phyloP scores from a whole-genome alignment of 2,329 filamentous ascomycete species.

The Trichoderma sp. region DNA sequence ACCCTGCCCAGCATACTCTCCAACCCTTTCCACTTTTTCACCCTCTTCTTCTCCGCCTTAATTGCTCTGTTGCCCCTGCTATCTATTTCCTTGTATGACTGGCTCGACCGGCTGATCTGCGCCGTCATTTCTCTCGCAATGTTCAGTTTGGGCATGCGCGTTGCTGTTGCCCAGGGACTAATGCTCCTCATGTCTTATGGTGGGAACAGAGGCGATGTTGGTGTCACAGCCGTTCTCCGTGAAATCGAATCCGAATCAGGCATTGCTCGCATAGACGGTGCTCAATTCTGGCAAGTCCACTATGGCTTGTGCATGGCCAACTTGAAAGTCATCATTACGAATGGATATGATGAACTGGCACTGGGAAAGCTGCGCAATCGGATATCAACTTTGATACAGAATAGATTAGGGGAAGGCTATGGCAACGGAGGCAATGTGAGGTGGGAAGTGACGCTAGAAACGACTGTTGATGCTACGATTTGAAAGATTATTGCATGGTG shows the following conservation, averaged over 20 bases:
- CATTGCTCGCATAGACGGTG: constrained; percentile 79
- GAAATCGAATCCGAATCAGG: constrained; percentile 82
- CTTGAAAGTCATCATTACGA: constrained; percentile 72
- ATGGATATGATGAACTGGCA: constrained; percentile 67
- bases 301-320: constrained; percentile 97
- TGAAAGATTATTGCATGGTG: constrained; percentile 24
- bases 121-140: constrained; percentile 81
- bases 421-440: constrained; percentile 74
- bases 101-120: constrained; percentile 82
- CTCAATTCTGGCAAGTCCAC: constrained; percentile 97
- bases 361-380: constrained; percentile 73
- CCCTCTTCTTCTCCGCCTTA: constrained; percentile 79
- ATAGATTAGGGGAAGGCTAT: constrained; percentile 84
- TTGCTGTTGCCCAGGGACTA: constrained; percentile 82
- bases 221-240: constrained; percentile 73
- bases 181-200: constrained; percentile 95
- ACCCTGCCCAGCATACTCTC: constrained; percentile 83
- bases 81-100: constrained; percentile 75
- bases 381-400: constrained; percentile 77
- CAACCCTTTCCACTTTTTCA: constrained; percentile 94
- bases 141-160: constrained; percentile 80
- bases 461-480: constrained; percentile 47
- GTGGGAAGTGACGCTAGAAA: constrained; percentile 93
- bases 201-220: constrained; percentile 41
- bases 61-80: constrained; percentile 81